Conservation (phyloP, 768 basidiomycete species). For the Amanita subjunquillea region DNA sequence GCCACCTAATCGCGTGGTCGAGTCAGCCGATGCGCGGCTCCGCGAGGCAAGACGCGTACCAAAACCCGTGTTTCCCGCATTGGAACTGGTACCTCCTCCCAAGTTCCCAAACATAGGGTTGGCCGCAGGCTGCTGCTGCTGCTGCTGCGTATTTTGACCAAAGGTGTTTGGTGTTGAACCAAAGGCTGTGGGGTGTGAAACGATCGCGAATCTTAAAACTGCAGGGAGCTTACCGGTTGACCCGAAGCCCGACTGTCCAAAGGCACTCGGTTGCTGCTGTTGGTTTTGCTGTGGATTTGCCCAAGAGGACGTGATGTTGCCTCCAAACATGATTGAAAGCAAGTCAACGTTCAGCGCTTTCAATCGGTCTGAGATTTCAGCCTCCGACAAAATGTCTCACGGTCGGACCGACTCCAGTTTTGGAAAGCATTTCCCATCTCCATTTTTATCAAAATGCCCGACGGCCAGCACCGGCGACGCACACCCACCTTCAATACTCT, state of each 20-base stretch:
- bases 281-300: conserved; percentile 56
- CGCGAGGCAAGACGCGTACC: conserved; percentile 24
- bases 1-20: conserved; percentile 23
- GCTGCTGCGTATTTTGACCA: conserved; percentile 48
- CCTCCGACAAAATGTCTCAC: conserved; percentile 5
- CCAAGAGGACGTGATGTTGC: conserved; percentile 53
- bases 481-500: conserved; percentile 73
- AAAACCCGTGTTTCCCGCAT: conserved; percentile 26
- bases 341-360: conserved; percentile 2
- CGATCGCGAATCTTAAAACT: conserved; percentile 10
- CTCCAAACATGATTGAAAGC: conserved; percentile 35
- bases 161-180: conserved; percentile 38
- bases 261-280: conserved; percentile 49
- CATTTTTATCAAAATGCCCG: conserved; percentile 33
- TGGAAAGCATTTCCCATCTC: background rate
- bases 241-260: conserved; percentile 69
- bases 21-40: background rate
- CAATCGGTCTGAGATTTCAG: conserved; percentile 4
- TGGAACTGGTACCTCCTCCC: conserved; percentile 22
- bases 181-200: conserved; percentile 30
- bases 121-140: conserved; percentile 29
- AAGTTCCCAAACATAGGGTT: conserved; percentile 79
- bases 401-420: background rate
- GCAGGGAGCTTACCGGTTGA: conserved; percentile 31
- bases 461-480: conserved; percentile 19